These are phyloP conservation scores for Jackrogersella minutella DNA, from an alignment of 495 filamentous ascomycete genomes.

Conservation along the genomic window DNA sequence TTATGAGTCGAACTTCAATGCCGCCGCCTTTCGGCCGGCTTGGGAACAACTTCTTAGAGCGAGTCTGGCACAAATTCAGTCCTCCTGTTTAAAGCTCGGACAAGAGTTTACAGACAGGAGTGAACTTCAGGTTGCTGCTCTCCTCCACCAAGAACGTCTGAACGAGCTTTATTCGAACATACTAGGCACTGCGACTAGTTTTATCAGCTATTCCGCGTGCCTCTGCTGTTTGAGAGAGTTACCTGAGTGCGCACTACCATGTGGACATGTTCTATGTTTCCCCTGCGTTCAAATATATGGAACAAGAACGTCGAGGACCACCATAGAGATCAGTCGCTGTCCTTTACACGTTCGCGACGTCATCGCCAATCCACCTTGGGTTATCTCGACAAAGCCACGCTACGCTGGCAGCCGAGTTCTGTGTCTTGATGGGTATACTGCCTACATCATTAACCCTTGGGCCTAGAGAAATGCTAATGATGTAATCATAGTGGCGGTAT, in stretches of 20 bases:
- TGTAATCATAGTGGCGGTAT: constrained; percentile 52
- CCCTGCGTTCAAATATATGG: constrained; percentile 51
- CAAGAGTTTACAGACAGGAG: constrained; percentile 39
- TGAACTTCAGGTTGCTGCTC: constrained; percentile 38
- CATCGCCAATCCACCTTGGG: constrained; percentile 48
- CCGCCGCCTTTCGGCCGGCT: constrained; percentile 43
- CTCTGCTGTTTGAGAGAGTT: constrained; percentile 63
- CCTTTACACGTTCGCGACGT: constrained; percentile 45
- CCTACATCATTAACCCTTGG: not conserved
- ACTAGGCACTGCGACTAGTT: constrained; percentile 35
- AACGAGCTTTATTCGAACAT: constrained; percentile 43
- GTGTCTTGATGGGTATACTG: constrained; percentile 61
- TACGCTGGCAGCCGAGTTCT: constrained; percentile 61
- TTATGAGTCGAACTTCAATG: constrained; percentile 56
- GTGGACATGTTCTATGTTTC: constrained; percentile 66
- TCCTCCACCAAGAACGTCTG: constrained; percentile 42
- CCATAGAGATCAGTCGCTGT: constrained; percentile 45
- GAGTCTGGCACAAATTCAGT: constrained; percentile 38
- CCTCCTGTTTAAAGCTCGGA: constrained; percentile 35
- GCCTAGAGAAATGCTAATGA: not conserved
- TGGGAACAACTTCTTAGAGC: constrained; percentile 45
- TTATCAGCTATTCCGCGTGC: constrained; percentile 53
- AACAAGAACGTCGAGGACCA: constrained; percentile 38
- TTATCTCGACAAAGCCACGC: constrained; percentile 52
- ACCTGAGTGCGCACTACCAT: constrained; percentile 62